A percentile compares a stretch with the other conserved stretches of the same genome.
Evolutionary conservation across 1,139 yeast genomes (phyloP).

Genomic region (Hemisphaericaspora xylanilytica): DNA sequence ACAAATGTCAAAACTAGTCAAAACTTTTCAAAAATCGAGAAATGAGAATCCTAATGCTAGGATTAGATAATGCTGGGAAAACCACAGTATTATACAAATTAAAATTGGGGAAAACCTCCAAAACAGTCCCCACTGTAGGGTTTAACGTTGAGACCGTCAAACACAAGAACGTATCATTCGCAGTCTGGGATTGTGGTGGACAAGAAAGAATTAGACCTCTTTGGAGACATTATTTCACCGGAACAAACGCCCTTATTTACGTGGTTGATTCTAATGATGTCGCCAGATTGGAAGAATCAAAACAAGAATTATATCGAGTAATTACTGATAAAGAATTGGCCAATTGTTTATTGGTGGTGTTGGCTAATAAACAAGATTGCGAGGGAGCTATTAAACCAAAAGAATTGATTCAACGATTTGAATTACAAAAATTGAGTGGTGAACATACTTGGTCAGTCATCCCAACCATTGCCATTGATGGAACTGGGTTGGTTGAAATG

Average conservation of each 20-base stretch:
- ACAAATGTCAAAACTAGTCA: conserved; percentile 18
- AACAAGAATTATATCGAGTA: conserved; percentile 73
- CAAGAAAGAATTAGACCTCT: conserved; percentile 86
- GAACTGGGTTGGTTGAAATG: conserved; percentile 73
- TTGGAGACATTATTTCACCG: conserved; percentile 95
- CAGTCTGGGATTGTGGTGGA: conserved; percentile 98
- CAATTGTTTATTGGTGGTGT: conserved; percentile 73
- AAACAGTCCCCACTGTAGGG: conserved; percentile 92
- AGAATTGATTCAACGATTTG: conserved; percentile 59
- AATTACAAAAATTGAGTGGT: conserved; percentile 51
- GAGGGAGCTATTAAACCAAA: conserved; percentile 62
- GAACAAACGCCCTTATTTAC: conserved; percentile 89
- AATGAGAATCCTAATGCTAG: conserved; percentile 81
- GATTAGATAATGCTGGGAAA: conserved; percentile 90
- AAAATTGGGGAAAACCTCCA: conserved; percentile 70
- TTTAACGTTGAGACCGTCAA: conserved; percentile 92
- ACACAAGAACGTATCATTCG: conserved; percentile 82
- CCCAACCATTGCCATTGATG: conserved; percentile 73
- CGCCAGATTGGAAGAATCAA: conserved; percentile 72
- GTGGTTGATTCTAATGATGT: conserved; percentile 83
- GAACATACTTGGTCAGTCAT: conserved; percentile 73
- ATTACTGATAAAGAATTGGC: conserved; percentile 78
- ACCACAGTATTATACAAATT: conserved; percentile 75
- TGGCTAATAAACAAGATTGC: conserved; percentile 89
- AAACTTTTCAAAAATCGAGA: conserved; percentile 62